phyloP scores from a whole-genome alignment of 345 rosid genomes.

The Excoecaria cochinchinensis region DNA sequence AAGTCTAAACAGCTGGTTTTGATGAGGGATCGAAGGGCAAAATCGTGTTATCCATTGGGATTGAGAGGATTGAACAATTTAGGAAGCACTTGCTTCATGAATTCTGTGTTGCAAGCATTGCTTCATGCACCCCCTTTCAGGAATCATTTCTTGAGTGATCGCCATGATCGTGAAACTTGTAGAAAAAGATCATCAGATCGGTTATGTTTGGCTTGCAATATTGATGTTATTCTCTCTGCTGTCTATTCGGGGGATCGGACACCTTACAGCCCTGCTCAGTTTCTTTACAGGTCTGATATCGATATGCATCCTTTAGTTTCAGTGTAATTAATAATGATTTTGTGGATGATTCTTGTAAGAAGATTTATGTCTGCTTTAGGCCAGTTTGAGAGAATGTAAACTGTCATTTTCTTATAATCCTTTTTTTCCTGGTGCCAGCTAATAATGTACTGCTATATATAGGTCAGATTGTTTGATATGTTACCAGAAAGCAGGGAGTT shows the following conservation, averaged over 20 bases:
- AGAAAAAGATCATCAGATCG: constrained; percentile 24
- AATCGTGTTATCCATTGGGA: constrained; percentile 32
- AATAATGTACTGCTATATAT: too few relatives aligned
- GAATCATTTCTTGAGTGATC: constrained; percentile 29
- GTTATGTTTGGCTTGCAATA: constrained; percentile 28
- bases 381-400: background rate
- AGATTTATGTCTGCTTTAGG: constrained; percentile 8
- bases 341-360: constrained; percentile 10
- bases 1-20: constrained; percentile 37
- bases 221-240: constrained; percentile 23
- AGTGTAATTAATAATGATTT: background rate
- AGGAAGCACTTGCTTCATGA: constrained; percentile 36
- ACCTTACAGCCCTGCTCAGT: constrained; percentile 33
- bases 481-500: background rate
- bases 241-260: constrained; percentile 30
- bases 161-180: constrained; percentile 27
- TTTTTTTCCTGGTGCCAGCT: too few relatives aligned
- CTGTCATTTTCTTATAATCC: background rate
- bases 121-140: constrained; percentile 31
- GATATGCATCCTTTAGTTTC: constrained; percentile 13
- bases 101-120: constrained; percentile 35
- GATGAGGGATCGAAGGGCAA: constrained; percentile 25
- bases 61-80: constrained; percentile 35
- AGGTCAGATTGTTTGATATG: background rate
- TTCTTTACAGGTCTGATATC: constrained; percentile 35